A percentile compares a stretch with the other conserved stretches of the same genome.
phyloP scores from a whole-genome alignment of 257 asterid genomes.

The Solanum stenotomum region DNA sequence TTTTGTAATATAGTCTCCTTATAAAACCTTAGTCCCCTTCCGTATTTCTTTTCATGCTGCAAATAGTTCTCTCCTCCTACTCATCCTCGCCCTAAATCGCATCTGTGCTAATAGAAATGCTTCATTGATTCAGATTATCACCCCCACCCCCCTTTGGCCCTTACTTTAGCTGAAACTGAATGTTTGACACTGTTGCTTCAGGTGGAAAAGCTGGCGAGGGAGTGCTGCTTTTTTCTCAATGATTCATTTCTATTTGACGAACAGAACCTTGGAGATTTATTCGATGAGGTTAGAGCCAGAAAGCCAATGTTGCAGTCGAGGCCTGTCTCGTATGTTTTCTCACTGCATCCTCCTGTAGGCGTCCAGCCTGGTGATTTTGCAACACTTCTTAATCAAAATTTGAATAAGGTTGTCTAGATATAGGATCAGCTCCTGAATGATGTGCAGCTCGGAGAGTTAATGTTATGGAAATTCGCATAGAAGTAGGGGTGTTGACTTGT shows the following conservation, averaged over 20 bases:
- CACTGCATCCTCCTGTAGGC: slow-evolving; percentile 36
- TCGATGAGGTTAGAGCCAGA: slow-evolving; percentile 30
- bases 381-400: slow-evolving; percentile 5
- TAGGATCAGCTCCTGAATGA: background rate
- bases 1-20: background rate
- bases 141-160: background rate
- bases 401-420: background rate
- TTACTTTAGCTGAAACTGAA: background rate
- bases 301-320: slow-evolving; percentile 35
- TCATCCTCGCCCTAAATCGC: background rate
- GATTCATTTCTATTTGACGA: slow-evolving; percentile 66
- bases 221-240: slow-evolving; percentile 60
- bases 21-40: background rate
- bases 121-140: background rate
- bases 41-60: background rate
- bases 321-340: slow-evolving; percentile 67
- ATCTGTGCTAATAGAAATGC: background rate
- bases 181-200: slow-evolving; percentile 19
- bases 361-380: slow-evolving; percentile 25
- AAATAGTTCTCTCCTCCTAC: background rate
- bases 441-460: background rate
- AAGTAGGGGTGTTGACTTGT: background rate
- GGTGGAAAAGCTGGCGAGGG: slow-evolving; percentile 79
- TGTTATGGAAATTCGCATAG: background rate
- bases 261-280: slow-evolving; percentile 50